Base-by-base conservation (phyloP, 495 filamentous ascomycete species). In the Hypoxylon lienhwacheense region DNA sequence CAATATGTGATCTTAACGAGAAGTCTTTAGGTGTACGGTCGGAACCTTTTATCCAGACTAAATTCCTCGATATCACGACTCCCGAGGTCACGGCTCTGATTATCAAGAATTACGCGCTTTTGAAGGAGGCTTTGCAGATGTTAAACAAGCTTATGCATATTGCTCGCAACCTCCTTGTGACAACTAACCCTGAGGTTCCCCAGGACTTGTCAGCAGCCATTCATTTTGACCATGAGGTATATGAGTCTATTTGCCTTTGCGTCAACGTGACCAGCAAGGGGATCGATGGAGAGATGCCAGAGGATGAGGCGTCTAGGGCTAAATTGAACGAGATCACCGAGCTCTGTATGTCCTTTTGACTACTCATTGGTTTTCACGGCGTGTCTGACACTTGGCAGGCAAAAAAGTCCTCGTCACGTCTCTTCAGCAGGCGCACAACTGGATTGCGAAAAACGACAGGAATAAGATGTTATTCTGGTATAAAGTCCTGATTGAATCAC, bases 401-500 rank as follows among this genome's bases (percentile, higher is more conserved):
- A 97, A 97, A 70, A 91, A 91, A 64, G 78, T 95, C 2, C 77
- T 97, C 20, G 90, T 95, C 16, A 93, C 88, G 0, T 87, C 87
- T 42, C 78, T 97, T 8, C 91, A 97, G 68, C 90, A 92, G 64
- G 81, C 91, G 20, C 90, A 96, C 65, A 97, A 97, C 62, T 87
- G 92, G 70, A 87, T 91, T 20, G 88, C 90, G 71, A 87, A 89
- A 58, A 95, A 97, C 47, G 91, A 97, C 68, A 80, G 88, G 22
- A 86, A 89, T 44, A 96, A 97, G 73, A 86, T 95, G 76, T 78
- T 88, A 2, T 85, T 97, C 20, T 97, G 91, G 91, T 76, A 90
- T 31, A 87, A 89, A 28, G 74, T 80, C 63, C 76, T 97, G 1
- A 77, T 75, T 25, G 80, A 77, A 15, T 64, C 56, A 12, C 67